Percentiles rank a stretch among this genome's conserved stretches.
Evolutionary conservation across 2,329 filamentous ascomycete genomes (phyloP).

Genomic region (Zasmidium citrigriseum): DNA sequence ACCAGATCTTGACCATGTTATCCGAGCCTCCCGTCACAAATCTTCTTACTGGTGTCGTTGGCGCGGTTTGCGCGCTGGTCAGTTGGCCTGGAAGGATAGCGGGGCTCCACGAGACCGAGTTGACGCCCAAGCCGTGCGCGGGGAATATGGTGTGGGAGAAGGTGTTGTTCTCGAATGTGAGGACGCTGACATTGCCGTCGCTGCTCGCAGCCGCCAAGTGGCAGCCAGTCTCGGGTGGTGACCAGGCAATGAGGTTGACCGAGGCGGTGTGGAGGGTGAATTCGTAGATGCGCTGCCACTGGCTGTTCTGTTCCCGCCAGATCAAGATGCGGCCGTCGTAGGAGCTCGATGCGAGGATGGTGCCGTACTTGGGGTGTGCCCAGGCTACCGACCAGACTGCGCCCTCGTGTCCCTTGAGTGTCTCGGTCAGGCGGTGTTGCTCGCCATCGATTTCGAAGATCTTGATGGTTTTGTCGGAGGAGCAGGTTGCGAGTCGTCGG

Average conservation of each 20-base stretch:
- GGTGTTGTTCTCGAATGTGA: slow-evolving; percentile 95
- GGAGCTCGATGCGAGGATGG: slow-evolving; percentile 90
- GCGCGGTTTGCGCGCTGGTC: slow-evolving; percentile 66
- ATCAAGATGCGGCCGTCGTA: slow-evolving; percentile 99
- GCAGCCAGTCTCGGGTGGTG: slow-evolving; percentile 94
- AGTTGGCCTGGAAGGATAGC: slow-evolving; percentile 81
- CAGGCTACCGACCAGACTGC: slow-evolving; percentile 97
- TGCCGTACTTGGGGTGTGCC: slow-evolving; percentile 98
- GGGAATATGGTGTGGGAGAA: slow-evolving; percentile 89
- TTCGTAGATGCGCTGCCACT: slow-evolving; percentile 80
- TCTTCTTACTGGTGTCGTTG: slow-evolving; percentile 59
- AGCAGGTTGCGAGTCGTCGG: slow-evolving; percentile 92
- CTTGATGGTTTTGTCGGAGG: slow-evolving; percentile 97
- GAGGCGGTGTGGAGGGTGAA: slow-evolving; percentile 92
- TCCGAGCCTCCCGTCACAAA: slow-evolving; percentile 96
- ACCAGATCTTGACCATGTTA: slow-evolving; percentile 92
- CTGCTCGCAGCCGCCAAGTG: slow-evolving; percentile 91
- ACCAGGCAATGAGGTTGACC: slow-evolving; percentile 96
- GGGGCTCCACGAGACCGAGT: slow-evolving; percentile 94
- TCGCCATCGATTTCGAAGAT: slow-evolving; percentile 98
- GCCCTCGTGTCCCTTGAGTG: slow-evolving; percentile 96
- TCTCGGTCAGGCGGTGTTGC: slow-evolving; percentile 84
- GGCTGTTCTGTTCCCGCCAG: slow-evolving; percentile 78
- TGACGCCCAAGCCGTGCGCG: slow-evolving; percentile 91
- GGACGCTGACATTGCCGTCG: slow-evolving; percentile 88